Percentiles rank a stretch among this genome's conserved stretches.
Evolutionary conservation across 73 alveolate species (phyloP).

Genomic region (Paramecium caudatum): DNA sequence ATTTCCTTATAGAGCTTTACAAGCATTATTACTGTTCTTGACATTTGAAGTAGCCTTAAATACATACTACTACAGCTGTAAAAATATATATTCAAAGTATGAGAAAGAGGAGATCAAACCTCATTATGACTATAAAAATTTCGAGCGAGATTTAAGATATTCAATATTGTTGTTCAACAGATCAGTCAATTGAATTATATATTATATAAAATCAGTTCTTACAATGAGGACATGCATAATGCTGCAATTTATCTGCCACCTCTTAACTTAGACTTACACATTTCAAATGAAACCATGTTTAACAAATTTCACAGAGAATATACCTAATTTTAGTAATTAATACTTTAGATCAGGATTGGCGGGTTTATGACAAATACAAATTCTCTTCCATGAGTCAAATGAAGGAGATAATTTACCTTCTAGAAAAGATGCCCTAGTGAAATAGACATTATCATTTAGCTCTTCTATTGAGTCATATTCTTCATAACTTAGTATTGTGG

Average conservation of each 20-base stretch:
- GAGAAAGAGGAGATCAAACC: conserved; percentile 9
- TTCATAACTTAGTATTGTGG: conserved; percentile 48
- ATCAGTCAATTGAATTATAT: conserved; percentile 17
- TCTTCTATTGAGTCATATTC: conserved; percentile 47
- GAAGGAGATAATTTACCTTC: conserved; percentile 8
- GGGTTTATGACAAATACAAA: conserved; percentile 60
- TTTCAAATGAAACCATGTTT: conserved; percentile 61
- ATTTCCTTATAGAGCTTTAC: conserved; percentile 14
- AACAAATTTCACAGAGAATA: conserved; percentile 49
- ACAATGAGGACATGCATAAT: conserved; percentile 22
- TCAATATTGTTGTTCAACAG: conserved; percentile 43
- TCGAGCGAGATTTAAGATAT: conserved; percentile 22
- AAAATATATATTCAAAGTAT: background rate
- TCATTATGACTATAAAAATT: conserved; percentile 26
- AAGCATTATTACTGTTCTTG: background rate
- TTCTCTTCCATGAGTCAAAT: conserved; percentile 3
- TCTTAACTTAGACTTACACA: conserved; percentile 51
- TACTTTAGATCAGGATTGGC: conserved; percentile 70
- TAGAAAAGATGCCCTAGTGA: conserved; percentile 51
- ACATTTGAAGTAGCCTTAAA: background rate
- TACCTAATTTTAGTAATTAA: conserved; percentile 19
- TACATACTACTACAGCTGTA: background rate
- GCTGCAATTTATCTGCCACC: conserved; percentile 19
- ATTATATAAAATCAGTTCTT: conserved; percentile 24
- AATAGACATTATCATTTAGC: conserved; percentile 46